Evolutionary conservation across 495 filamentous ascomycete genomes (phyloP).

Genomic region (Achaetomiella virescens): DNA sequence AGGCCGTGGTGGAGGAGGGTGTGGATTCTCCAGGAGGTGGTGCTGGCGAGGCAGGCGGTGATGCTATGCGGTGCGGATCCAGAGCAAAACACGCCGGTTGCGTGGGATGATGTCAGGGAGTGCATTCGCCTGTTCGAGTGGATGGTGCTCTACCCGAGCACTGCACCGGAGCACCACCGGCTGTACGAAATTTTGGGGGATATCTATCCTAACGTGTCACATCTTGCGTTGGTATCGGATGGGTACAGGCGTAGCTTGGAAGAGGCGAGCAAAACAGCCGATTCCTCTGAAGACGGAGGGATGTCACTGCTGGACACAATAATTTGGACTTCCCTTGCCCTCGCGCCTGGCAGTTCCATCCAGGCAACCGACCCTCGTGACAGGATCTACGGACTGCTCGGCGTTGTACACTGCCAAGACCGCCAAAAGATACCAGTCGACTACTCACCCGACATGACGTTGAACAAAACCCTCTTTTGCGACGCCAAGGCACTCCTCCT

Average conservation of each 20-base stretch:
- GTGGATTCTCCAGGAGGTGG: conserved; percentile 18
- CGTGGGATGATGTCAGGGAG: conserved; percentile 12
- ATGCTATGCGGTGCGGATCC: neutral
- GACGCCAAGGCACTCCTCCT: conserved; percentile 44
- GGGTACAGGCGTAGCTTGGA: neutral
- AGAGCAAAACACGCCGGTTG: neutral
- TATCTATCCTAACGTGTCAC: neutral
- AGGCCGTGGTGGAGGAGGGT: conserved; percentile 10
- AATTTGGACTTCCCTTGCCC: neutral
- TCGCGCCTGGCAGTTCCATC: neutral
- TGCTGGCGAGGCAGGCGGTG: conserved; percentile 5
- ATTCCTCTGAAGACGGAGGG: neutral
- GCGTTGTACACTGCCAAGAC: conserved; percentile 13
- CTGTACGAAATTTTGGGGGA: conserved; percentile 7
- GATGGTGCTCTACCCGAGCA: conserved; percentile 9
- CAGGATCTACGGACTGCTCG: conserved; percentile 21
- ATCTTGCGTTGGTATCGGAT: conserved; percentile 3
- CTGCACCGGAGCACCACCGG: neutral
- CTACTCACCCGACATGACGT: conserved; percentile 10
- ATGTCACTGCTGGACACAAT: conserved; percentile 9
- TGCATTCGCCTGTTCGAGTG: conserved; percentile 4
- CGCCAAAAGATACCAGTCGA: conserved; percentile 12
- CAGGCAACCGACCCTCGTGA: conserved; percentile 18
- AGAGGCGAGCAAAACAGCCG: neutral
- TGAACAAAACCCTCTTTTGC: conserved; percentile 51